These are phyloP conservation scores for Lanmaoa pseudosensibilis DNA, from an alignment of 768 basidiomycete genomes.

Conservation along the genomic window DNA sequence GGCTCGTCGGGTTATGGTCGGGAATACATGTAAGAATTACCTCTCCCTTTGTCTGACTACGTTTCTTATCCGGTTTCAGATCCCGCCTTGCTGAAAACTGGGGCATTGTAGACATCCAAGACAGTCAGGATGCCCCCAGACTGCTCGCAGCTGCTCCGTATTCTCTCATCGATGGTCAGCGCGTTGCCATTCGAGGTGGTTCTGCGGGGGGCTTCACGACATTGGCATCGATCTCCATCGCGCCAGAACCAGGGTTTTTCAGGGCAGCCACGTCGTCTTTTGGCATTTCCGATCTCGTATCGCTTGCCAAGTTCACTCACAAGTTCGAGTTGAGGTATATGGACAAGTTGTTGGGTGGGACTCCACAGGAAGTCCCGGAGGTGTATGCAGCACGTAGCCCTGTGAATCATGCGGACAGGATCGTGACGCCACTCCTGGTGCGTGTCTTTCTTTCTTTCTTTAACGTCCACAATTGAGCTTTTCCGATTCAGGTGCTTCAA, in stretches of 20 bases:
- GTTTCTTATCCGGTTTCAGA: slow-evolving; percentile 23
- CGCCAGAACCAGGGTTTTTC: slow-evolving; percentile 41
- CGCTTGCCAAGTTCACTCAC: slow-evolving; percentile 63
- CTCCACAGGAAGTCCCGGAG: slow-evolving; percentile 49
- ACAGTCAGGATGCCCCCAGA: slow-evolving; percentile 56
- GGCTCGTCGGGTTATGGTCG: slow-evolving; percentile 77
- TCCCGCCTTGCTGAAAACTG: slow-evolving; percentile 60
- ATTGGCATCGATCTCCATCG: slow-evolving; percentile 47
- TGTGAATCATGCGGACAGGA: slow-evolving; percentile 58
- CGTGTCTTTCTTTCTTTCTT: slow-evolving; percentile 16
- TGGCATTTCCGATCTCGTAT: slow-evolving; percentile 65
- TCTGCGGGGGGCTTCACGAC: slow-evolving; percentile 76
- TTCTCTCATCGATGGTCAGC: slow-evolving; percentile 59
- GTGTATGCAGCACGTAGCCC: slow-evolving; percentile 64
- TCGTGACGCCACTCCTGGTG: slow-evolving; percentile 63
- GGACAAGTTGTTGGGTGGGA: slow-evolving; percentile 64
- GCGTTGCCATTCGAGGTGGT: slow-evolving; percentile 67
- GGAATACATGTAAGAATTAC: slow-evolving; percentile 47
- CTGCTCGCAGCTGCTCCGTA: slow-evolving; percentile 46
- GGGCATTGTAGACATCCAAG: slow-evolving; percentile 74
- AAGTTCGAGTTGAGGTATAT: slow-evolving; percentile 67
- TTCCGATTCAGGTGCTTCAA: slow-evolving; percentile 58
- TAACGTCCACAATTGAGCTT: neutral
- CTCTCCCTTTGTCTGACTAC: neutral
- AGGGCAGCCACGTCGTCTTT: slow-evolving; percentile 68